Evolutionary conservation across 176 grass and related monocot species (phyloP).

Genomic region (Saccharum officinarum): DNA sequence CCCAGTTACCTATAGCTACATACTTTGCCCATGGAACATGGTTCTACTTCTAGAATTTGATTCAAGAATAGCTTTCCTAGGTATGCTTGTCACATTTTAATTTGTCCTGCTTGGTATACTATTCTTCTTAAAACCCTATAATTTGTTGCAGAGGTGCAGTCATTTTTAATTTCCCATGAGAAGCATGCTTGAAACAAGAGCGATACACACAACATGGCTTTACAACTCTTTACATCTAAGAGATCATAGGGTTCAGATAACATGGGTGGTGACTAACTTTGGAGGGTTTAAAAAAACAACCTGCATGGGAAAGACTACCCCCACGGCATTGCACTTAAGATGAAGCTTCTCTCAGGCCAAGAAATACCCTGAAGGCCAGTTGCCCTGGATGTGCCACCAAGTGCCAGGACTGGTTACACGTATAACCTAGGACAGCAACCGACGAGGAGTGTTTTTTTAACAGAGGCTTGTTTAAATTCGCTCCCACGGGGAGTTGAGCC

Average conservation of each 20-base stretch:
- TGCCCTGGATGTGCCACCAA: background rate
- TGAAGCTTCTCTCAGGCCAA: too few relatives aligned
- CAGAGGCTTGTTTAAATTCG: background rate
- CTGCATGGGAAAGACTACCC: too few relatives aligned
- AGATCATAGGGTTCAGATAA: background rate
- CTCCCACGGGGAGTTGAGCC: too few relatives aligned
- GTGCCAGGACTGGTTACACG: background rate
- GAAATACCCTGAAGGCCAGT: too few relatives aligned
- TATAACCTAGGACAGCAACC: background rate
- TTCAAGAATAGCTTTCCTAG: background rate
- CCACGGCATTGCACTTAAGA: too few relatives aligned
- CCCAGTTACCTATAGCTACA: background rate
- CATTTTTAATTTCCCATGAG: background rate
- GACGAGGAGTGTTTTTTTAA: background rate
- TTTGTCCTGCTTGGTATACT: background rate
- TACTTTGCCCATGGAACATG: background rate
- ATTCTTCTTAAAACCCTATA: slow-evolving; percentile 5
- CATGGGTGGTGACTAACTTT: background rate
- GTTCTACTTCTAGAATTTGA: background rate
- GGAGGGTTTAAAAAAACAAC: too few relatives aligned
- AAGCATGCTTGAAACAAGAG: background rate
- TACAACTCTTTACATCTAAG: too few relatives aligned
- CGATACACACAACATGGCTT: background rate
- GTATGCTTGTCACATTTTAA: background rate
- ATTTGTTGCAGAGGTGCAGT: background rate